These are phyloP conservation scores for Cryphonectria japonica DNA, from an alignment of 2,329 filamentous ascomycete genomes.

Conservation along the genomic window DNA sequence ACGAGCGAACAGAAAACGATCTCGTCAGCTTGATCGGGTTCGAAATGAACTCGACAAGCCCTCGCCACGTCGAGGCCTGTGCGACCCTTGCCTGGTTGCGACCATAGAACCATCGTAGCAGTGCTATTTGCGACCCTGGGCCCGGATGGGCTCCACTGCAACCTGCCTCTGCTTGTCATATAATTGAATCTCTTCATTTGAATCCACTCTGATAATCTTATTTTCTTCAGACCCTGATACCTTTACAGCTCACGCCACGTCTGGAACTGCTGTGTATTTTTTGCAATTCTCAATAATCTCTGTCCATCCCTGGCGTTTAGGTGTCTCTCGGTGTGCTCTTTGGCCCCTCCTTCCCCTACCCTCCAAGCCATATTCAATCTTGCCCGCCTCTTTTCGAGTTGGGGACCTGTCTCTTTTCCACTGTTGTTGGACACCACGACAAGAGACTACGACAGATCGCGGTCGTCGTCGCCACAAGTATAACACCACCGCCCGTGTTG, in stretches of 20 bases:
- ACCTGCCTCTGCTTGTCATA: conserved; percentile 5
- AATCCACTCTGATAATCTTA: conserved; percentile 13
- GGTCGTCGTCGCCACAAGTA: background rate
- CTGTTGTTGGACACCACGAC: background rate
- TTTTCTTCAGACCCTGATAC: background rate
- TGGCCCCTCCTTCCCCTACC: background rate
- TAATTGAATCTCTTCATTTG: conserved; percentile 6
- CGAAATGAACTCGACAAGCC: background rate
- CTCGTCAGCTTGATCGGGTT: background rate
- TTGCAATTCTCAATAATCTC: conserved; percentile 3
- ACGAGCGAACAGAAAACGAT: background rate
- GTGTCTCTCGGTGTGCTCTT: background rate
- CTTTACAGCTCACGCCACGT: background rate
- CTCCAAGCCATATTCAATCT: background rate
- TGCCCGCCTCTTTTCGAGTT: background rate
- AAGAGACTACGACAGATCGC: background rate
- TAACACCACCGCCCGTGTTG: conserved; percentile 5
- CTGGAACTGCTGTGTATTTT: background rate
- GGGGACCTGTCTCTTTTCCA: background rate
- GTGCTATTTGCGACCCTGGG: background rate
- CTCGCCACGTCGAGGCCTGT: conserved; percentile 7
- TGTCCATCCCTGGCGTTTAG: background rate
- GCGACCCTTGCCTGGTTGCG: background rate
- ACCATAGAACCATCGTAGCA: background rate
- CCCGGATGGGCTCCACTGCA: conserved; percentile 1